phyloP scores from a whole-genome alignment of 495 filamentous ascomycete species.

The Amniculicola lignicola region DNA sequence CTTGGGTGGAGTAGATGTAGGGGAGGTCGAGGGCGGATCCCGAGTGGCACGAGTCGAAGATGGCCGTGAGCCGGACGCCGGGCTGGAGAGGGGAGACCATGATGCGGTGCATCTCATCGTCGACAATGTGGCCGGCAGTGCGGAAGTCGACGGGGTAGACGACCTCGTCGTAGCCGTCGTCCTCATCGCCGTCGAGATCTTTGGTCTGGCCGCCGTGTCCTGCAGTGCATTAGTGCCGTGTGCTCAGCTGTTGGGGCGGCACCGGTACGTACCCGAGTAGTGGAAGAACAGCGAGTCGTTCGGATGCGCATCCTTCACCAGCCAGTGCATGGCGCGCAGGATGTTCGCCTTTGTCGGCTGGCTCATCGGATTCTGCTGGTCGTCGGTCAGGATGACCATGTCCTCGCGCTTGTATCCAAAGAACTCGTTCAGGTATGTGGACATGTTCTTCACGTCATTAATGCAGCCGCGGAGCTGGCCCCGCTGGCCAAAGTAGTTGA shows the following conservation, averaged over 20 bases:
- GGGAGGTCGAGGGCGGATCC: conserved; percentile 94
- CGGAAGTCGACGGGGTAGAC: conserved; percentile 97
- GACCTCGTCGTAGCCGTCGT: conserved; percentile 95
- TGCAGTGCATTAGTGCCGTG: conserved; percentile 37
- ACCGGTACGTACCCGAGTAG: conserved; percentile 74
- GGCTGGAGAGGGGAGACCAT: conserved; percentile 81
- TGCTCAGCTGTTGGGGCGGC: no score
- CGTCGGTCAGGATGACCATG: conserved; percentile 97
- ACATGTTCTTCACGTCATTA: conserved; percentile 99
- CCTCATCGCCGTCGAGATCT: conserved; percentile 90
- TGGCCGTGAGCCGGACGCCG: conserved; percentile 90
- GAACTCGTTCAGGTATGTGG: conserved; percentile 79
- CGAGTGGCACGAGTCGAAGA: conserved; percentile 99
- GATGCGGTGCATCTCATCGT: conserved; percentile 98
- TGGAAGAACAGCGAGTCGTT: conserved; percentile 99
- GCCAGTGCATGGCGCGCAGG: conserved; percentile 95
- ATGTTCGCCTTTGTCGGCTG: conserved; percentile 97
- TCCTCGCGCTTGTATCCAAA: conserved; percentile 94
- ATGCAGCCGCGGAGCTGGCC: conserved; percentile 93
- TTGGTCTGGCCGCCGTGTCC: conserved; percentile 97
- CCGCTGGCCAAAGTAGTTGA: conserved; percentile 95
- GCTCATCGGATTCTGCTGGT: conserved; percentile 95
- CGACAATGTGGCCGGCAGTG: conserved; percentile 85
- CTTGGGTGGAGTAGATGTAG: conserved; percentile 91
- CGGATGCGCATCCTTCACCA: conserved; percentile 89